phyloP scores from a whole-genome alignment of 768 basidiomycete species.

The Tricholoma flavovirens region DNA sequence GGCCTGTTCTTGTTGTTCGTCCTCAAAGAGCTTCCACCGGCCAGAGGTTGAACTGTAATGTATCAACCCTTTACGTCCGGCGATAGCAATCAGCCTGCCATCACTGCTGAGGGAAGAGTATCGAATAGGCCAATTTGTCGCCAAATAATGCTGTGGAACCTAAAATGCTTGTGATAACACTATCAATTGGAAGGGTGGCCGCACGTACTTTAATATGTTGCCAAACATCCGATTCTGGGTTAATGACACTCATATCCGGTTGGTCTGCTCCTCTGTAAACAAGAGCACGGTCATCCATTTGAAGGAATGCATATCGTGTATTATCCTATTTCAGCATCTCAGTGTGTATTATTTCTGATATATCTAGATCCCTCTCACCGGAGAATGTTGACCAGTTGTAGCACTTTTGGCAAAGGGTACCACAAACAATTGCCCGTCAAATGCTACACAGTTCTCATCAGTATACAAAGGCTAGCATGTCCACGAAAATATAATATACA shows the following conservation, averaged over 20 bases:
- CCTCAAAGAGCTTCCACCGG: slow-evolving; percentile 87
- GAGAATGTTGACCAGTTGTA: slow-evolving; percentile 84
- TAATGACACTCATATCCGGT: slow-evolving; percentile 97
- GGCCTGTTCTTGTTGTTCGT: slow-evolving; percentile 77
- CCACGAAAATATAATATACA: slow-evolving; percentile 11
- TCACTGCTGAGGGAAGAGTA: slow-evolving; percentile 90
- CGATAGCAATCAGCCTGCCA: slow-evolving; percentile 87
- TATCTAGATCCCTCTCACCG: slow-evolving; percentile 43
- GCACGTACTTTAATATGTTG: slow-evolving; percentile 80
- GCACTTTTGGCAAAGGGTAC: slow-evolving; percentile 95
- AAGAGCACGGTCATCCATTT: slow-evolving; percentile 90
- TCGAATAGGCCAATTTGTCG: slow-evolving; percentile 89
- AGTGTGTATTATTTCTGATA: neutral
- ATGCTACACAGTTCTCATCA: slow-evolving; percentile 30
- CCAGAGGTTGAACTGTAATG: slow-evolving; percentile 95
- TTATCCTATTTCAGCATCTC: slow-evolving; percentile 59
- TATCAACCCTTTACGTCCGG: slow-evolving; percentile 83
- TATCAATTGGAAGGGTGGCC: neutral
- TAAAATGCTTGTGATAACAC: slow-evolving; percentile 21
- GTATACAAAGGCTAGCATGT: neutral
- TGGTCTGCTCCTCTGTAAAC: slow-evolving; percentile 96
- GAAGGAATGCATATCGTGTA: slow-evolving; percentile 90
- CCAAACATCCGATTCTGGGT: slow-evolving; percentile 97
- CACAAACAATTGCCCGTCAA: slow-evolving; percentile 70
- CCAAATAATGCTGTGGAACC: slow-evolving; percentile 87